Conservation (phyloP, 2,329 filamentous ascomycete genomes). For the Arthroderma sp. region DNA sequence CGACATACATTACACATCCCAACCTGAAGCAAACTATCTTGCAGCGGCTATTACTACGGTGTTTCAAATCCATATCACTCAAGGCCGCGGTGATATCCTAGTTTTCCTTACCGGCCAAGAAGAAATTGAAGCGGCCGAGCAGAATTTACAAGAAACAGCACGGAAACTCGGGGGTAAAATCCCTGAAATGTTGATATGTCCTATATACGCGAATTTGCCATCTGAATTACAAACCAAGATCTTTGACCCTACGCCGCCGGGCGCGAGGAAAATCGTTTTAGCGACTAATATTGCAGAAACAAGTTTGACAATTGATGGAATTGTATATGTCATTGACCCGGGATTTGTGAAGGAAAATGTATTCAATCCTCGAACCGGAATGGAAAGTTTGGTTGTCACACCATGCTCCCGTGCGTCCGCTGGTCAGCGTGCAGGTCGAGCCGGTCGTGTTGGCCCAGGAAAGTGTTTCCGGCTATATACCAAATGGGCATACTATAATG, state of each 20-base stretch:
- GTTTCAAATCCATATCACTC: constrained; percentile 86
- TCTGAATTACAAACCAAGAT: constrained; percentile 86
- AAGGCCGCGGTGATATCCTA: constrained; percentile 75
- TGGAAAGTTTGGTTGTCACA: constrained; percentile 82
- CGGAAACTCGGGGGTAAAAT: constrained; percentile 74
- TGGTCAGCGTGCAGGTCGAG: constrained; percentile 83
- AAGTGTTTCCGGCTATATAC: constrained; percentile 93
- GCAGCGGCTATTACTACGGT: constrained; percentile 83
- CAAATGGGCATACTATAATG: constrained; percentile 85
- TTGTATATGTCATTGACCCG: constrained; percentile 89
- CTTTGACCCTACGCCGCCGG: constrained; percentile 80
- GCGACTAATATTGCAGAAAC: constrained; percentile 98
- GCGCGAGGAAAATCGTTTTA: constrained; percentile 77
- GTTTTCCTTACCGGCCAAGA: constrained; percentile 94
- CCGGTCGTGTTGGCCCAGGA: constrained; percentile 79
- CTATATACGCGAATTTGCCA: constrained; percentile 87
- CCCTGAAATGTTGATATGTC: constrained; percentile 76
- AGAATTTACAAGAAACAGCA: constrained; percentile 71
- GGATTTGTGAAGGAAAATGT: constrained; percentile 93
- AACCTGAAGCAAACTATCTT: constrained; percentile 88
- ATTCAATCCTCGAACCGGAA: constrained; percentile 80
- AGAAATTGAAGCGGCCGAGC: constrained; percentile 81
- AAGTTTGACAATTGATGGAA: constrained; percentile 86
- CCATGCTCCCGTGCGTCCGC: constrained; percentile 85
- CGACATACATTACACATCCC: constrained; percentile 78